Evolutionary conservation across 2,329 filamentous ascomycete genomes (phyloP), one percentile per base, ranked within the genome.

Genomic region (Endothia cerciana): DNA sequence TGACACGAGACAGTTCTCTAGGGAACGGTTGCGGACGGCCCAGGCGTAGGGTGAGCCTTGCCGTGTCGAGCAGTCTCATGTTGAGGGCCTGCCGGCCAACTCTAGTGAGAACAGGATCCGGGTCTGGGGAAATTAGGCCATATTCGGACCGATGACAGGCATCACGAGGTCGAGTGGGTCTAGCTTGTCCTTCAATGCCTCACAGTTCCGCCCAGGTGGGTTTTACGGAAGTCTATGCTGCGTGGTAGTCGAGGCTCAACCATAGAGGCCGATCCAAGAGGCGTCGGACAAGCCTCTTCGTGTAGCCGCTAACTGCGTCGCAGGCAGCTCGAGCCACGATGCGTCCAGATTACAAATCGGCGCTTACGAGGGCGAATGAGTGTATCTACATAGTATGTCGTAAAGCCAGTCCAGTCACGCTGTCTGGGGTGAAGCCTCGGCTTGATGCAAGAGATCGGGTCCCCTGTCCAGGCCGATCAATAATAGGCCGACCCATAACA

Each of bases 91-190:
- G 55, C 55, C 41, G 55, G 55, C 33, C 11, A 22, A 22, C 3
- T 25, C 41, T 25, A 38, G 13, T 25, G 10, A 22, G n/a, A 38
- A 57, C 11, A 38, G 55, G 55, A 58, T 58, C 33, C 55, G 55
- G 55, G 53, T 59, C 56, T 45, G 57, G 57, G 57, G 57, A 60
- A 60, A 28, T 30, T 40, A 45, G 41, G 38, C 57, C 38, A 60
- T 60, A 60, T 25, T 60, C 57, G 57, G 57, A 33, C 57, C 57
- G 57, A 60, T n/a, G 57, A 45, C 38, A 28, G 41, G 38, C 57
- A 45, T 60, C 57, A 60, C 57, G 57, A 60, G 57, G 57, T 38
- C 13, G 22, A 28, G 47, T 25, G 47, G 53, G 28, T 36, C 28
- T 17, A 55, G 51, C 28, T 38, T 8, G 53, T 33, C n/a, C 30